These are phyloP conservation scores for Zea luxurians DNA, from an alignment of 176 grass and related monocot genomes.

Conservation along the genomic window DNA sequence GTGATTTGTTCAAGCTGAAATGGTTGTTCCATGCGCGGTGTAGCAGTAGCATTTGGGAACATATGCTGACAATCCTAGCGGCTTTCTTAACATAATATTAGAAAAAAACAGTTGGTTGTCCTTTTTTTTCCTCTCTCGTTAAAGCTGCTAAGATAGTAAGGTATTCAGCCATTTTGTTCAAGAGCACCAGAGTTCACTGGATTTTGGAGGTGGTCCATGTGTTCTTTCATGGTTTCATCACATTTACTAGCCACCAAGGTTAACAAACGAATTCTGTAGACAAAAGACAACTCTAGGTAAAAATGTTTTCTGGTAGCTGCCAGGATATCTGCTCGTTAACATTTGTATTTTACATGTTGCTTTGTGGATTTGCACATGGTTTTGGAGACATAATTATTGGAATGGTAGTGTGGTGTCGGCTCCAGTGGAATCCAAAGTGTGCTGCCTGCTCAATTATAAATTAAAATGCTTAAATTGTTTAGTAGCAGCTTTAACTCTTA, in stretches of 20 bases:
- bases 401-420: not conserved
- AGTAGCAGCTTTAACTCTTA: not conserved
- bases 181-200: not conserved
- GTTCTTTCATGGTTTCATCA: constrained; percentile 1
- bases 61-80: not conserved
- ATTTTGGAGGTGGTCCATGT: not conserved
- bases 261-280: not conserved
- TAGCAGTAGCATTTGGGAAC: not conserved
- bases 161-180: not conserved
- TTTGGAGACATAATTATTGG: constrained; percentile 12
- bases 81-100: not conserved
- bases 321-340: not conserved
- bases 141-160: not conserved
- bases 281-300: not conserved
- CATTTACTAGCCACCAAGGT: not conserved
- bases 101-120: not conserved
- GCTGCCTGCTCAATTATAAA: not conserved
- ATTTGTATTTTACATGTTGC: not conserved
- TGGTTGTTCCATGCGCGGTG: not conserved
- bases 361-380: not conserved
- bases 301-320: not conserved
- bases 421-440: not conserved
- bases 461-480: constrained; percentile 10
- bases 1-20: constrained; percentile 9
- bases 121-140: not conserved